Conservation (phyloP, 306 rosid genomes). For the Acacia confusa region DNA sequence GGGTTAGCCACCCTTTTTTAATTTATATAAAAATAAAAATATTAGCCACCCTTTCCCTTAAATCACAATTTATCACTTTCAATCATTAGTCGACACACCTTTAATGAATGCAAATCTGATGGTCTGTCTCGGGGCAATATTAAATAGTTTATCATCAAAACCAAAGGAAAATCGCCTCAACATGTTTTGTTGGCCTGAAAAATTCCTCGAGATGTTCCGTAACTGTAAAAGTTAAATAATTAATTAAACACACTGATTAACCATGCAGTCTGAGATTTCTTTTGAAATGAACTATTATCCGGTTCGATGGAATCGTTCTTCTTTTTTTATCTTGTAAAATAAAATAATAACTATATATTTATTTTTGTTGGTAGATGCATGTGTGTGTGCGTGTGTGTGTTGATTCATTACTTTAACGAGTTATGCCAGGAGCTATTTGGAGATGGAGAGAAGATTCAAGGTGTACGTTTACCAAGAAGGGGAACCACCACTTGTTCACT, state of each 20-base stretch:
- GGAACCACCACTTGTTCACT: conserved; percentile 67
- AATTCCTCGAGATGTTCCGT: background rate
- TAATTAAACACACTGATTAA: background rate
- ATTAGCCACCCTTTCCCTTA: background rate
- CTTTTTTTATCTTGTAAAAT: no score
- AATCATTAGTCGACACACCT: background rate
- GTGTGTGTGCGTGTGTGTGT: background rate
- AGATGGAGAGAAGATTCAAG: conserved; percentile 83
- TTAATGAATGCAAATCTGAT: background rate
- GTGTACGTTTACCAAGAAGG: conserved; percentile 80
- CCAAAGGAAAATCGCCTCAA: background rate
- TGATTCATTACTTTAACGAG: background rate
- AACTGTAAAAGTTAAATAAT: background rate
- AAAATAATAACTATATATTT: no score
- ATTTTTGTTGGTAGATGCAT: background rate
- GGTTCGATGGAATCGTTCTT: no score
- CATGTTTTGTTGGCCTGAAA: background rate
- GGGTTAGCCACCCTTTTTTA: background rate
- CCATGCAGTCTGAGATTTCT: background rate
- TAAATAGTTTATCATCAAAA: no score
- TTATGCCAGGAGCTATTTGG: conserved; percentile 69
- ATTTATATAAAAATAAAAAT: no score
- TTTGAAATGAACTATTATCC: background rate
- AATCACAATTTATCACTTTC: conserved; percentile 8
- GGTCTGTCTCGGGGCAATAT: background rate